Base-by-base conservation (phyloP, 768 basidiomycete species). In the Fomitopsis pulvina region DNA sequence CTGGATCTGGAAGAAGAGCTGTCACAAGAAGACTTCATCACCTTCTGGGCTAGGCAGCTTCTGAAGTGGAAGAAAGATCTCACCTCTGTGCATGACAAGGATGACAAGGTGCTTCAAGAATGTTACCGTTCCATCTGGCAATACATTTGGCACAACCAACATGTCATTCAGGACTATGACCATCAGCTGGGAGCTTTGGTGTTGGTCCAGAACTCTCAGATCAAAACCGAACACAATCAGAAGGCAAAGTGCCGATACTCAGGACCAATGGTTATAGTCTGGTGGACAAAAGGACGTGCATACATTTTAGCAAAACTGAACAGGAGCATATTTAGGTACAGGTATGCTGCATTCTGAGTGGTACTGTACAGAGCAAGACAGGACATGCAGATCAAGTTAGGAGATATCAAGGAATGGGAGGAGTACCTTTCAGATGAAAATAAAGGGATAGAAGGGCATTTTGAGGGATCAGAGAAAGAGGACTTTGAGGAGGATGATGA, bases 241-340 rank as follows among this genome's bases (percentile, higher is more conserved):
- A 68, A 67, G 45, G 49, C 48, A 26, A 51, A 57, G 27, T 57
- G 59, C 0, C 52, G 56, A 0, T 68, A 65, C 27, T 32, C 62
- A 0, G 62, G 66, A 2, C 66, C 62, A 0, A 54, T 61, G 41
- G 41, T 66, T 8, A 58, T 68, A 5, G 46, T 66, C 16, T 16
- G 32, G 0, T 38, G 52, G 4, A 65, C 52, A 38, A 22, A 45
- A 0, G 58, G 60, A 24, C 62, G 60, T 1, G 53, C 58, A 0
- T 67, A 66, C 44, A 52, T 64, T 25, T 34, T 68, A 1, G 27
- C 51, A 0, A 61, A 68, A 51, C 54, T 66, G 12, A 58, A 64
- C 34, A 56, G 67, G 0, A 24, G 57, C 0, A 39, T 64, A 56
- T 4, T 30, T 46, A 0, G 45, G 40, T 2, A 53, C 59, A 18